Base-by-base conservation (phyloP, 176 grass and related monocot species). In the Carex littledalei region DNA sequence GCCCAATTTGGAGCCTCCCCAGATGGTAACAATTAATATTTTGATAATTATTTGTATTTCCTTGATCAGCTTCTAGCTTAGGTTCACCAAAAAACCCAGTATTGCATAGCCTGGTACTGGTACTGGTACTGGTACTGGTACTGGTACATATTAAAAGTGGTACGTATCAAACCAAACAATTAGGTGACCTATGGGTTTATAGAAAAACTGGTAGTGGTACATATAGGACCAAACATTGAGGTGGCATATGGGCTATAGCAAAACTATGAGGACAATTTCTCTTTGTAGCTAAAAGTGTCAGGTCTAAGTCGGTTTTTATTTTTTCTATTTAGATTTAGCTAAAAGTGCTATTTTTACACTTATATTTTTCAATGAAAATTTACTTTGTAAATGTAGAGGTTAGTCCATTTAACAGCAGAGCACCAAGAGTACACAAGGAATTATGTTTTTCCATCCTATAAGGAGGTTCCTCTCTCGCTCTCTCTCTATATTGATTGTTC, bases 391-490 rank as follows among this genome's bases (percentile, higher is more conserved):
- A 82, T 94, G 92, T 87, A 98, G 91, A 90, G 87, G 43, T 87
- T 98, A 82, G 92, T 98, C 78, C 79, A 86, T 14, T 74, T 98
- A 52, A 98, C 92, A 14, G 70, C 80, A 70, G 87, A 90, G 60
- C 87, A 98, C 37, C 63, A 50, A 1, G 90, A 89, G 3, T 90
- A 94, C 89, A 79, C 75, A 55, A 87, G 91, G 74, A 58, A 85
- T 76, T 94, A 90, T 60, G 71, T 62, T 41, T 94, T 98, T 61
- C 89, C 86, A 43, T 93, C 93, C 41, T 87, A 91, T 43, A 75
- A 93, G 80, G 83, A 93, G 92, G 95, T 98, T 52, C 76, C 15
- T 71, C 32, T 54, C 67, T 84, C 20, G 80, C 14, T 14, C 84
- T 22, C 6, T 56, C 1, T 84, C 76, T 68, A 24, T 1, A 81